Evolutionary conservation across 2,329 filamentous ascomycete genomes (phyloP), one percentile per base, ranked within the genome.

Genomic region (Botrytis paeoniae): DNA sequence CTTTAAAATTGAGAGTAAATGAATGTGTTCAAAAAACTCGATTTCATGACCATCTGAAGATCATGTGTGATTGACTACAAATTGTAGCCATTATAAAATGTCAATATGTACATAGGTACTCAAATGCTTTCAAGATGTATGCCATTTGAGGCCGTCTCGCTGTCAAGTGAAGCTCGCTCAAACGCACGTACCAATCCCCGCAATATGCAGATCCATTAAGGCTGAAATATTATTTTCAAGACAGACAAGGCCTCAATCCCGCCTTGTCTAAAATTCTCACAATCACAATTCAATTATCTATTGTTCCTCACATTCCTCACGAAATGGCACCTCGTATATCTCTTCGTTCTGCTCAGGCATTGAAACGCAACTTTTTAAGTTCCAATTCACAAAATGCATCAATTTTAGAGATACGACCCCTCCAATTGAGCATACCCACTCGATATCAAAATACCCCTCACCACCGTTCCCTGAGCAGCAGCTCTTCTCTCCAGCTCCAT

Each of bases 201-300:
- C 60, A 69, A 65, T 16, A 65, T 59, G 63, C 39, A 61, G 39
- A 74, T 54, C 35, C 64, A 54, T 29, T 16, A 54, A 76, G 73
- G 73, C 75, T 73, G 73, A 72, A 70, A 37, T 29, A 22, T 54
- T 54, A 41, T 57, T 68, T 41, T 65, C 10, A 35, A 57, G 25
- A 20, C 9, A 73, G 72, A 65, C 73, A 48, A 74, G 75, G 72
- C 75, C 65, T 72, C 39, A 75, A 74, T 75, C 73, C 73, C 32
- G 65, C 54, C 57, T 72, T 39, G 64, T 74, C 63, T 66, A 39
- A 74, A 75, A 69, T 43, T 71, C 72, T 70, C 63, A 22, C 41
- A 64, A 43, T 35, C 20, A 57, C 65, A 59, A 57, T 29, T 14
- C 20, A 18, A 20, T 14, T 41, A 22, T 18, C 51, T 6, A 48